A percentile compares a stretch with the other conserved stretches of the same genome.
phyloP scores from a whole-genome alignment of 805 yeast species.

The Hanseniaspora guilliermondii region DNA sequence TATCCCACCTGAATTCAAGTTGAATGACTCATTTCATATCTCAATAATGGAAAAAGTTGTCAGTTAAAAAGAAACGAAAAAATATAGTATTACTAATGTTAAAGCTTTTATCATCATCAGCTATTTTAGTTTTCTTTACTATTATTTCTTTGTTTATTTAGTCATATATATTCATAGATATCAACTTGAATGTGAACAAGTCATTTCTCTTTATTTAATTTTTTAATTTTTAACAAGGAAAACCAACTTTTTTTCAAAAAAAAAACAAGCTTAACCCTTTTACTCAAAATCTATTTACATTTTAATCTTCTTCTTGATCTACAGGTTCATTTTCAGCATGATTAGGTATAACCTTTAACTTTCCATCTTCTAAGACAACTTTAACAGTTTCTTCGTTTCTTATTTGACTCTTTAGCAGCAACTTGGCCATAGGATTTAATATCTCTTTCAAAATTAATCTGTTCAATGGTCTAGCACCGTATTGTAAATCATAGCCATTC shows the following conservation, averaged over 20 bases:
- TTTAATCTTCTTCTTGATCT: constrained; percentile 14
- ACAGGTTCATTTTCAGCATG: constrained; percentile 29
- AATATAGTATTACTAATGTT: neutral
- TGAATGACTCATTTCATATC: constrained; percentile 20
- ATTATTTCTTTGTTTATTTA: neutral
- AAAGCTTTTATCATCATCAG: neutral
- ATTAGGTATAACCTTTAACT: constrained; percentile 36
- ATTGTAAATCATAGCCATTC: constrained; percentile 78
- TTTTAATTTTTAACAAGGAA: too few species aligned
- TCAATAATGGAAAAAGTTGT: neutral
- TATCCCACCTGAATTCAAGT: constrained; percentile 30
- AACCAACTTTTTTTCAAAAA: neutral
- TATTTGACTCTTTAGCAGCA: constrained; percentile 68
- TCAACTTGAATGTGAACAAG: too few species aligned
- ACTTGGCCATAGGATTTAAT: constrained; percentile 79
- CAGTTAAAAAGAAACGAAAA: neutral
- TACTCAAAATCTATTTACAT: too few species aligned
- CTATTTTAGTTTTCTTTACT: neutral
- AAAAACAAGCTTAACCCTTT: too few species aligned
- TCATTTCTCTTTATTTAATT: too few species aligned
- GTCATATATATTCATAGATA: neutral
- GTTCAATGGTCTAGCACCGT: constrained; percentile 95
- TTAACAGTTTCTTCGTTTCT: constrained; percentile 43
- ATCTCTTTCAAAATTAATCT: constrained; percentile 71
- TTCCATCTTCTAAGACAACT: constrained; percentile 36